Conservation (phyloP, 805 yeast genomes). For the Candida broadrunensis region DNA sequence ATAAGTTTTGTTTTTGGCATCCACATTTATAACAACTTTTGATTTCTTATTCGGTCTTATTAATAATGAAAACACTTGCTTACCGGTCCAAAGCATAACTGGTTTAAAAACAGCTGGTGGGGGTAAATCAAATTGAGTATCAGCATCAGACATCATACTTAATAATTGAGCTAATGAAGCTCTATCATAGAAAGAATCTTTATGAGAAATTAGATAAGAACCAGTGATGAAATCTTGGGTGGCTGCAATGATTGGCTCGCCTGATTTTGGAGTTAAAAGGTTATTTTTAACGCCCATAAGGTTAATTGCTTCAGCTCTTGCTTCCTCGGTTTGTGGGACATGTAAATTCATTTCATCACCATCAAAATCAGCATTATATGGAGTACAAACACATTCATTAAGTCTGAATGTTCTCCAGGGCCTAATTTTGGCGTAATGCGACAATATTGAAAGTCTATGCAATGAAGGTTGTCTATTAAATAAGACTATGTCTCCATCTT, state of each 20-base stretch:
- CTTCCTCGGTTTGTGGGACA: constrained; percentile 99
- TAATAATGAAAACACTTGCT: constrained; percentile 85
- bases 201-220: constrained; percentile 85
- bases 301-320: constrained; percentile 97
- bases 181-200: constrained; percentile 89
- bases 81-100: constrained; percentile 91
- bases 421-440: constrained; percentile 93
- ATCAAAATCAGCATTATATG: constrained; percentile 98
- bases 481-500: constrained; percentile 93
- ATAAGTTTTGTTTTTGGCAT: constrained; percentile 91
- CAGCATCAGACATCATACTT: constrained; percentile 95
- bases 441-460: constrained; percentile 88
- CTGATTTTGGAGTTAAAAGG: constrained; percentile 91
- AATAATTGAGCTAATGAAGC: constrained; percentile 78
- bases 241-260: constrained; percentile 99
- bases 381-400: constrained; percentile 98
- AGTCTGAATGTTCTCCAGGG: constrained; percentile 98
- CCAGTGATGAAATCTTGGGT: constrained; percentile 99
- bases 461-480: constrained; percentile 98
- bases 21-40: constrained; percentile 83
- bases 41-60: constrained; percentile 78
- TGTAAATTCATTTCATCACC: constrained; percentile 99
- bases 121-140: constrained; percentile 84
- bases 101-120: constrained; percentile 95
- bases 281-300: constrained; percentile 98